Evolutionary conservation across 108 stramenopile species (phyloP).

Genomic region (Fistulifera pelliculosa): DNA sequence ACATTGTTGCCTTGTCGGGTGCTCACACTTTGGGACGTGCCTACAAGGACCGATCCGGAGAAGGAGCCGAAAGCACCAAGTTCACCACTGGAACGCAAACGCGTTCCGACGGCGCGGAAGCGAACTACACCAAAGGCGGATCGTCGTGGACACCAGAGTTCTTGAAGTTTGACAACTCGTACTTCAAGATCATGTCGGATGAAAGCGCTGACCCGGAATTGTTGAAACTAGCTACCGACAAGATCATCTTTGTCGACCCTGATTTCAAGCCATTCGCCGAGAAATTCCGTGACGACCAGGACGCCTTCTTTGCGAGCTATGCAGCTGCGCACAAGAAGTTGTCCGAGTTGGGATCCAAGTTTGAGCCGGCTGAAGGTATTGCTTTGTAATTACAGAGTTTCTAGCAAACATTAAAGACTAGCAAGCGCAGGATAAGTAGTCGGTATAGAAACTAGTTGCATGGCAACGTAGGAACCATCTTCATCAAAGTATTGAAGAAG

Average conservation of each 20-base stretch:
- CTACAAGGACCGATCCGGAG: conserved; percentile 69
- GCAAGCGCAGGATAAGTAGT: no score
- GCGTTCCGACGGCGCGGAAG: conserved; percentile 73
- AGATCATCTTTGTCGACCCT: conserved; percentile 59
- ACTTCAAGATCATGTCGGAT: conserved; percentile 56
- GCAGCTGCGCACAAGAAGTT: conserved; percentile 88
- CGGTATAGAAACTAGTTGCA: no score
- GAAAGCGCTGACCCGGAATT: conserved; percentile 51
- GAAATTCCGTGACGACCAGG: conserved; percentile 80
- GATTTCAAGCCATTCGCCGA: conserved; percentile 60
- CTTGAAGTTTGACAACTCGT: conserved; percentile 82
- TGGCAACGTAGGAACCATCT: no score
- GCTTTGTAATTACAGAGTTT: conserved; percentile 19
- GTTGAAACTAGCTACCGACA: conserved; percentile 73
- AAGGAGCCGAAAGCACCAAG: conserved; percentile 84
- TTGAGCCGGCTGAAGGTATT: conserved; percentile 51
- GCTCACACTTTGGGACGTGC: conserved; percentile 87
- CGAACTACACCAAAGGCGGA: conserved; percentile 86
- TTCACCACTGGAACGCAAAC: conserved; percentile 87
- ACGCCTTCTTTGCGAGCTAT: conserved; percentile 87
- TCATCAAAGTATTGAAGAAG: no score
- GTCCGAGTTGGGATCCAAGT: conserved; percentile 81
- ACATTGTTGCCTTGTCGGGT: conserved; percentile 89
- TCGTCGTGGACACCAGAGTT: conserved; percentile 74
- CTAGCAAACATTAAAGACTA: no score